Base-by-base conservation (phyloP, 352 stramenopile species). In the Pythium coloratum region DNA sequence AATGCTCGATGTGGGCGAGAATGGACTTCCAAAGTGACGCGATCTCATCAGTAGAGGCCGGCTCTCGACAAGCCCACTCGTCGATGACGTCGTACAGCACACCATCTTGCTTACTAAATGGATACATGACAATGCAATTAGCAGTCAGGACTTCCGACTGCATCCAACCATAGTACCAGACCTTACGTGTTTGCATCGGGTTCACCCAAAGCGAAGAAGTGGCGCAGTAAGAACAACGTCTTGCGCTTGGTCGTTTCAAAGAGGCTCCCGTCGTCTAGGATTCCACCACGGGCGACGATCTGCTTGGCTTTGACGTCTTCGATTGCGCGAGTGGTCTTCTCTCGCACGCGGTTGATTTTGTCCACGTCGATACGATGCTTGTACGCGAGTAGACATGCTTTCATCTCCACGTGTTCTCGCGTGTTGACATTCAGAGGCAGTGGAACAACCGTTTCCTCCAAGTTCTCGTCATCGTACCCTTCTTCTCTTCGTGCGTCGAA, bases 121-220 rank as follows among this genome's bases (percentile, higher is more conserved):
- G 14, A 53, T 20, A n/a, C 20, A 24, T 24, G 20, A 63, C 18
- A 34, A 53, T 7, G 18, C 28, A 40, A n/a, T 59, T 42, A 59
- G 32, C n/a, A 47, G 6, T 6, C 5, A 14, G 1, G 6, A 7
- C 30, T 46, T 1, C 24, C 58, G n/a, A 75, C n/a, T 14, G 24
- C 33, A 32, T 14, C 32, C 26, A 16, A n/a, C 20, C 5, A 51
- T 6, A 18, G 40, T 40, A 6, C 13, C 10, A 61, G 26, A 46
- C 12, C 56, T 3, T 60, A 72, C 66, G 28, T 13, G 26, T 55
- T 72, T 51, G 18, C 46, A 72, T 64, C 34, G 16, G 59, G 72
- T 6, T 70, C 78, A 7, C 82, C 67, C n/a, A 91, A 34, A 2
- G 77, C 60, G 55, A 94, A 92, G 59, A 89, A 94, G 55, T 94